Evolutionary conservation across 75 land plant genomes (phyloP).

Genomic region (Cunninghamia lanceolata): DNA sequence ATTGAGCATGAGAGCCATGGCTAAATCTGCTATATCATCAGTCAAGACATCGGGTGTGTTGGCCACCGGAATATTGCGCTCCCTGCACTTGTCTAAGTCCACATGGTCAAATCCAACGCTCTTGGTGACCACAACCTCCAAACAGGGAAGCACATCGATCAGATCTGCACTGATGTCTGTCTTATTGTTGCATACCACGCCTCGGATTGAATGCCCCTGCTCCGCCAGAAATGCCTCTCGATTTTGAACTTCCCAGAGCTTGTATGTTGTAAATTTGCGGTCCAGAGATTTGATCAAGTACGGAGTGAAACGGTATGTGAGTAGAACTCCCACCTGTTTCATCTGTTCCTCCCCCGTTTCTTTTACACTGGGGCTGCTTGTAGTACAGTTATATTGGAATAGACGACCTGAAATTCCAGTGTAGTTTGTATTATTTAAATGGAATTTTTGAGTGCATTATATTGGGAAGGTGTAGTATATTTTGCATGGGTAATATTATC

Average conservation of each 20-base stretch:
- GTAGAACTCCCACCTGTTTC: neutral
- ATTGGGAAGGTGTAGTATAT: too few relatives aligned
- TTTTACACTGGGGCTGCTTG: neutral
- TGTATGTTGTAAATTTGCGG: slow-evolving; percentile 6
- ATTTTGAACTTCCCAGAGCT: slow-evolving; percentile 19
- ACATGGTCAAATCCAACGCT: slow-evolving; percentile 48
- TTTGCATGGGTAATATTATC: too few relatives aligned
- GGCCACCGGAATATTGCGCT: slow-evolving; percentile 32
- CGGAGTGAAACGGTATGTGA: slow-evolving; percentile 11
- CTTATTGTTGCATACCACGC: slow-evolving; percentile 13
- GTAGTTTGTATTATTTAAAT: too few relatives aligned
- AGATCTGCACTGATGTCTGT: slow-evolving; percentile 14
- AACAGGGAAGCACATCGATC: slow-evolving; percentile 30
- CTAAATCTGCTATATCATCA: slow-evolving; percentile 54
- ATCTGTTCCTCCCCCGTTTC: neutral
- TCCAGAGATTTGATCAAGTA: slow-evolving; percentile 17
- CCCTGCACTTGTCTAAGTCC: slow-evolving; percentile 28
- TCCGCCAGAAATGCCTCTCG: slow-evolving; percentile 5
- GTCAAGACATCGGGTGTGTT: slow-evolving; percentile 47
- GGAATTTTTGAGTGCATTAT: too few relatives aligned
- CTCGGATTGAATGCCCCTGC: slow-evolving; percentile 19
- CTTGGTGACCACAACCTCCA: slow-evolving; percentile 27
- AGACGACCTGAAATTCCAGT: too few relatives aligned
- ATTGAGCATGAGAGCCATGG: slow-evolving; percentile 50
- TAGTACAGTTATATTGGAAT: too few relatives aligned